Conservation (phyloP, 768 basidiomycete genomes). For the Hygrophorus russula region DNA sequence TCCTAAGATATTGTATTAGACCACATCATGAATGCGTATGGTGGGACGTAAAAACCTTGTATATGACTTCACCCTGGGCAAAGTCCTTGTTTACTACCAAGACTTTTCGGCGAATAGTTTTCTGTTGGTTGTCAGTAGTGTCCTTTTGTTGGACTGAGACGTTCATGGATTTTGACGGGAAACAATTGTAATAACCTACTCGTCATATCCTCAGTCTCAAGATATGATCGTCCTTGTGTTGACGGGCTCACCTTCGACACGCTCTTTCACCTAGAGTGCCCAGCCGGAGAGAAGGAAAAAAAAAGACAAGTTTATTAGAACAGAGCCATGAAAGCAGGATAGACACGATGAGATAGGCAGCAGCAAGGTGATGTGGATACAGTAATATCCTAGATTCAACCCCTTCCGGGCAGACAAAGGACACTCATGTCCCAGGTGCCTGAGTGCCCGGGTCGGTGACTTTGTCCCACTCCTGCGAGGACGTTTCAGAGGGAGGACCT, state of each 20-base stretch:
- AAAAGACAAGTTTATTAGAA: conserved; percentile 54
- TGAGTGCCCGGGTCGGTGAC: conserved; percentile 65
- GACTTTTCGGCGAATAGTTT: conserved; percentile 33
- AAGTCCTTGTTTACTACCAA: conserved; percentile 61
- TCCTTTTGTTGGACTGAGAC: conserved; percentile 43
- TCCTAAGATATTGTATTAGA: conserved; percentile 37
- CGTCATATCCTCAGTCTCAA: conserved; percentile 9
- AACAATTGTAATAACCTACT: conserved; percentile 65
- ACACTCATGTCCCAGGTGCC: conserved; percentile 28
- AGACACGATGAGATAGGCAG: conserved; percentile 7
- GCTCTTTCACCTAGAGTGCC: conserved; percentile 43
- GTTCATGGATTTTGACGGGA: conserved; percentile 65
- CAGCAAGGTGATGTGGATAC: conserved; percentile 5
- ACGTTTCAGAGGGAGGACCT: conserved; percentile 75
- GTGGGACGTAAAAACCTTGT: conserved; percentile 38
- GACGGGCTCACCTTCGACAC: conserved; percentile 62
- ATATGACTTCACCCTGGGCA: conserved; percentile 61
- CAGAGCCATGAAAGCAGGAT: conserved; percentile 11
- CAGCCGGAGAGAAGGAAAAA: conserved; percentile 13
- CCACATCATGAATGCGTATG: conserved; percentile 2
- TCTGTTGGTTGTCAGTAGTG: conserved; percentile 9
- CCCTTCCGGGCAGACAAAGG: conserved; percentile 4
- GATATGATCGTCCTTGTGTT: conserved; percentile 1
- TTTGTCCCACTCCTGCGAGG: conserved; percentile 87
- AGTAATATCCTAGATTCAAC: not conserved